These are phyloP conservation scores for Ceratobasidium sp. DNA, from an alignment of 1,284 basidiomycete genomes.

Conservation along the genomic window DNA sequence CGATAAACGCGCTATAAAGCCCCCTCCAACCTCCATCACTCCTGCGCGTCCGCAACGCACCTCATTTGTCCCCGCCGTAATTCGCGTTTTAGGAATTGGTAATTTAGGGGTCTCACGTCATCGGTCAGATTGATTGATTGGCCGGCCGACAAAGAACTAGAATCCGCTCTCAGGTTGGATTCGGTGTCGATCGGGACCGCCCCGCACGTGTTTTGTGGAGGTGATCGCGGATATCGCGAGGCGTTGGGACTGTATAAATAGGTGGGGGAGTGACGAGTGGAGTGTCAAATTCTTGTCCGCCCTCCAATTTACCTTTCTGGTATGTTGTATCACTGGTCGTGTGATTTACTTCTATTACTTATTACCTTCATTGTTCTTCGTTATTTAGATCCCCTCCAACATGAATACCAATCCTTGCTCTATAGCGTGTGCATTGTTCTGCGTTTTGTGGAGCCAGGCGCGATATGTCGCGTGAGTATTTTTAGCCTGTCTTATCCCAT, in stretches of 20 bases:
- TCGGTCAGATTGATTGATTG: conserved; percentile 7
- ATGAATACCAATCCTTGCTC: neutral
- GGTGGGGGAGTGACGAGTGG: neutral
- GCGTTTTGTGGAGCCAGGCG: neutral
- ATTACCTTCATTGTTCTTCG: too few species aligned
- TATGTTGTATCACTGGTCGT: too few species aligned
- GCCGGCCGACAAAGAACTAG: conserved; percentile 15
- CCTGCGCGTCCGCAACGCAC: too few species aligned
- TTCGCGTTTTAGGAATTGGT: conserved; percentile 10
- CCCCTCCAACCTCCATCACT: neutral
- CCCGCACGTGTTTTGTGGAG: conserved; percentile 21
- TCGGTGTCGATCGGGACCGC: conserved; percentile 40
- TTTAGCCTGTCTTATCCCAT: neutral
- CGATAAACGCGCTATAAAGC: conserved; percentile 9
- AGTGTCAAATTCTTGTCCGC: neutral
- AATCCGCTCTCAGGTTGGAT: conserved; percentile 15
- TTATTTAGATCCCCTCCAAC: too few species aligned
- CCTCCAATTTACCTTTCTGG: too few species aligned
- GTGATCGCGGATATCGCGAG: conserved; percentile 39
- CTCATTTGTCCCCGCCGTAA: too few species aligned
- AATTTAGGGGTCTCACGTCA: conserved; percentile 20
- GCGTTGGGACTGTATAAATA: conserved; percentile 16
- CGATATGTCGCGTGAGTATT: conserved; percentile 13
- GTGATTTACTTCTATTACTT: too few species aligned
- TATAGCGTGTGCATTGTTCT: conserved; percentile 10